Base-by-base conservation (phyloP, 192 early-diverging fungal species). In the Umbelopsis vinacea region DNA sequence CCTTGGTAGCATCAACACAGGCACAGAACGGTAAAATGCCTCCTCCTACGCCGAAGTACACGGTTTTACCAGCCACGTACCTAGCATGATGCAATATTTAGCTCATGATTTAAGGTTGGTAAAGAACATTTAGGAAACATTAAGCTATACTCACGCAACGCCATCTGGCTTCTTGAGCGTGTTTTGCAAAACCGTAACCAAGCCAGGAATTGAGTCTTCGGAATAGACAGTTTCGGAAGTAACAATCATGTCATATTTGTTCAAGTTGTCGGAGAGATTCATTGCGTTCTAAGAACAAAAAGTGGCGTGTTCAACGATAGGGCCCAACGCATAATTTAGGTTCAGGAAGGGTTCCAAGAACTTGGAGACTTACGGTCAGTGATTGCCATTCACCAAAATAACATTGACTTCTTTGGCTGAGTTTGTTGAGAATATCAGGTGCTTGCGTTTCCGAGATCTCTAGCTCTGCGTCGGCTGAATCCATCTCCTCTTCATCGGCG, bases 31-130 rank as follows among this genome's bases (percentile, higher is more conserved):
- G 81, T 19, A 91, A 79, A 35, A 96, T 85, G 21, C 92, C 91
- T 7, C 97, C 97, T 26, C 91, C 88, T 2, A 95, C 95, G 23
- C 97, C 97, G 90, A 98, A 98, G 77, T 98, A 98, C 8, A 91
- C 90, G 0, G 92, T 88, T 74, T 98, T 98, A 70, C 96, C 96
- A 19, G 96, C 95, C 9, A 98, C 85, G 37, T 91, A 89, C 11
- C 90, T 89, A 72, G 35, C 2, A 22, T 26, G 8, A 55, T 2
- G 23, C 21, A 0, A 52, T 22, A 43, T 22, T 2, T 69, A 22
- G 57, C 55, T 43, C 45, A 46, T 7, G 11, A 43, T 43, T 4
- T 43, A 43, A 6, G 6, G 8, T 11, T 11, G 40, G 40, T 43
- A 43, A 43, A 43, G 40, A 43, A 43, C 40, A 11, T 43, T 43